These are phyloP conservation scores for Aspergillus costaricaensis DNA, from an alignment of 2,329 filamentous ascomycete genomes.

Conservation along the genomic window DNA sequence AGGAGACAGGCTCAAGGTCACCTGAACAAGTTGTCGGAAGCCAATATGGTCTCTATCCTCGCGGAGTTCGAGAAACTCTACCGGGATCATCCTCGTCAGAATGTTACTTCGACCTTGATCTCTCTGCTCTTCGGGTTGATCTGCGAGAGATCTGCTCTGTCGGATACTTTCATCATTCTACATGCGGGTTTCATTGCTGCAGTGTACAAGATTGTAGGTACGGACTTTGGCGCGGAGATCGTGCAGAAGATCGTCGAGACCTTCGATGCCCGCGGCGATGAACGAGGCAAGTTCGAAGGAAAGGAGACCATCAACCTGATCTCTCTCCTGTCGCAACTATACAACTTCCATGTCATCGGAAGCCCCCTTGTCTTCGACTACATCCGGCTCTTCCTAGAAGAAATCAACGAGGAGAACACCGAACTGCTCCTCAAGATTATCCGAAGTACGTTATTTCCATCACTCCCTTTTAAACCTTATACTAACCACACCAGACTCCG, in stretches of 20 bases:
- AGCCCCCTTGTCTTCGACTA: slow-evolving; percentile 88
- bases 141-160: slow-evolving; percentile 73
- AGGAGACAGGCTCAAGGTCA: slow-evolving; percentile 82
- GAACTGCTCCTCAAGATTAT: slow-evolving; percentile 85
- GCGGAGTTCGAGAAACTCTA: slow-evolving; percentile 82
- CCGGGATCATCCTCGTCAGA: slow-evolving; percentile 77
- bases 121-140: slow-evolving; percentile 78
- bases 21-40: slow-evolving; percentile 89
- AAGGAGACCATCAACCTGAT: slow-evolving; percentile 77
- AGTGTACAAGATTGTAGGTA: slow-evolving; percentile 81
- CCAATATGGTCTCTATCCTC: slow-evolving; percentile 82
- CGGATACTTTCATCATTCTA: slow-evolving; percentile 87
- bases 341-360: slow-evolving; percentile 86
- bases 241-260: slow-evolving; percentile 75
- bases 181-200: slow-evolving; percentile 88
- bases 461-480: not conserved
- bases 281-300: slow-evolving; percentile 40
- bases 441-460: slow-evolving; percentile 52
- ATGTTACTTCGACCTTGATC: slow-evolving; percentile 79
- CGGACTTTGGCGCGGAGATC: slow-evolving; percentile 85
- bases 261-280: slow-evolving; percentile 67
- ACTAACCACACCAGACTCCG: slow-evolving; percentile 56
- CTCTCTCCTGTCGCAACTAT: slow-evolving; percentile 80
- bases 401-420: slow-evolving; percentile 81
- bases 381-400: slow-evolving; percentile 72